phyloP scores from a whole-genome alignment of 768 basidiomycete genomes.

The Russula sp. region DNA sequence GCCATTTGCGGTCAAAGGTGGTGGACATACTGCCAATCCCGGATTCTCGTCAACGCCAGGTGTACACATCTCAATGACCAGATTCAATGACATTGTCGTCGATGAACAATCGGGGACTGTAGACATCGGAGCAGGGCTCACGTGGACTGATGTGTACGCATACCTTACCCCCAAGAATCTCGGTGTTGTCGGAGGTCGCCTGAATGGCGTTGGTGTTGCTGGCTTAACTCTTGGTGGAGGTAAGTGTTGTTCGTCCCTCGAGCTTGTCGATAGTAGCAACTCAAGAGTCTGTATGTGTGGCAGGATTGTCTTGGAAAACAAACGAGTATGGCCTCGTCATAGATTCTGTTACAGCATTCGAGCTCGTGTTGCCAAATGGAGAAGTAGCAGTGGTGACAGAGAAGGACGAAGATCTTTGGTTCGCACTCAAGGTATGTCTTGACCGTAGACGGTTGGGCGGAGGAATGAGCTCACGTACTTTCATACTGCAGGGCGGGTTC shows the following conservation, averaged over 20 bases:
- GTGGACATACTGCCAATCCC: conserved; percentile 21
- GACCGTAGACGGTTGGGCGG: too few species aligned
- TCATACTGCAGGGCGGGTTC: conserved; percentile 7
- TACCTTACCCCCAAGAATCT: conserved; percentile 14
- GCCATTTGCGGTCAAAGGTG: conserved; percentile 21
- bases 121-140: conserved; percentile 20
- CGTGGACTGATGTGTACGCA: conserved; percentile 24
- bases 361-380: conserved; percentile 22
- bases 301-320: conserved; percentile 18
- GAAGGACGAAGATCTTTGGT: conserved; percentile 16
- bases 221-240: conserved; percentile 22
- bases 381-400: conserved; percentile 15
- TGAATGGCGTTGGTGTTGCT: conserved; percentile 21
- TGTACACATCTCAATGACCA: conserved; percentile 22
- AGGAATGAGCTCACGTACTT: background rate
- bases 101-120: conserved; percentile 2
- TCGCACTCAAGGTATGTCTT: conserved; percentile 9
- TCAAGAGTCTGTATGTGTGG: background rate
- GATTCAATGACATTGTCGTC: conserved; percentile 16
- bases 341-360: conserved; percentile 20
- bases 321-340: conserved; percentile 21
- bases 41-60: conserved; percentile 25
- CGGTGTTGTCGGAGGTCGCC: conserved; percentile 22
- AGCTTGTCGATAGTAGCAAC: background rate
- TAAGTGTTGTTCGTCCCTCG: background rate